Base-by-base conservation (phyloP, 306 rosid species). In the Inga leiocalycina region DNA sequence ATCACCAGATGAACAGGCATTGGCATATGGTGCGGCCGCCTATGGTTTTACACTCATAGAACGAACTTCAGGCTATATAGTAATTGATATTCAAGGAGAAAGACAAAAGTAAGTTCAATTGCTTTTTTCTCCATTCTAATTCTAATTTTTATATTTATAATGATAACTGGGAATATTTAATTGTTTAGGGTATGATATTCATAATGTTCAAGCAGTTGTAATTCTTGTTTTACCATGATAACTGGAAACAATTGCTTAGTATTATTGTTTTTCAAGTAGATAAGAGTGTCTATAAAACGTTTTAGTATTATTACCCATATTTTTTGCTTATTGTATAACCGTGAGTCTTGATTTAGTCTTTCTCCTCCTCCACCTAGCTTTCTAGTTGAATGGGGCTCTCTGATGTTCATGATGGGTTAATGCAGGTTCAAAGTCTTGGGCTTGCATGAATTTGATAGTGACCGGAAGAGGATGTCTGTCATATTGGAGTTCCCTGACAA, bases 1-100 rank as follows among this genome's bases (percentile, higher is more conserved):
- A 82, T 96, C 99, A 67, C 99, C 99, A 11, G 99, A 96, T 85
- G 99, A 96, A 86, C 99, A 94, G 78, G 98, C 99, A 73, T 80
- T 96, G 81, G 93, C 91, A 76, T 94, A 94, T 86, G 99, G 97
- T 7, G 99, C 99, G 0, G 98, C 98, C 0, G 92, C 97, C 70
- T 96, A 96, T 34, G 99, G 99, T 72, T 96, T 92, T 90, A 88
- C 84, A 89, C 97, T 96, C 46, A 84, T 96, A 43, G 97, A 96
- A 84, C 86, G 99, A 90, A 92, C 99, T 45, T 92, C 99, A 2
- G 98, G 98, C 72, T 92, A 96, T 85, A 89, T 96, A 84, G 86
- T 91, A 76, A 85, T 96, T 41, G 95, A 96, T 84, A 84, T 94
- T 82, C 98, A 90, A 6, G 99, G 99, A 80, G 74, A 89, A 80